phyloP scores from a whole-genome alignment of 352 stramenopile species.

The Thalassiosira delicatula region DNA sequence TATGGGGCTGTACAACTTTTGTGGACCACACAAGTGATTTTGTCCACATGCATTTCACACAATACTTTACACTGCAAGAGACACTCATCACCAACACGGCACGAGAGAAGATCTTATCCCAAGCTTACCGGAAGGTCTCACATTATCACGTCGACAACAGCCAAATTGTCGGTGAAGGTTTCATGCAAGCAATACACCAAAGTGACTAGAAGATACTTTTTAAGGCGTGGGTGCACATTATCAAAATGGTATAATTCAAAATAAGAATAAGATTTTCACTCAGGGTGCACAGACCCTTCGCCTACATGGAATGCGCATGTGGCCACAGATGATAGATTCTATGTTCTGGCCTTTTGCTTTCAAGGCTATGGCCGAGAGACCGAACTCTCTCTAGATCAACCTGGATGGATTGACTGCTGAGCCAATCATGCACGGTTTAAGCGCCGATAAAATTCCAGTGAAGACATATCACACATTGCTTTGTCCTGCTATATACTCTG shows the following conservation, averaged over 20 bases:
- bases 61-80: constrained; percentile 40
- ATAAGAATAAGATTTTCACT: constrained; percentile 40
- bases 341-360: constrained; percentile 54
- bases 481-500: constrained; percentile 36
- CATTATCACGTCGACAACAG: constrained; percentile 67
- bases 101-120: constrained; percentile 42
- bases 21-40: constrained; percentile 28
- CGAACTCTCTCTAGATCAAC: constrained; percentile 22
- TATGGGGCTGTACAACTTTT: constrained; percentile 46
- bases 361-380: constrained; percentile 7
- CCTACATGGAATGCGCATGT: constrained; percentile 37
- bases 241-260: constrained; percentile 61
- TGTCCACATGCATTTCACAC: constrained; percentile 48
- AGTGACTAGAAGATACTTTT: constrained; percentile 52
- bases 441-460: background rate
- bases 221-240: constrained; percentile 64
- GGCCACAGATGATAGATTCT: constrained; percentile 29
- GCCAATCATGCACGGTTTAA: constrained; percentile 10
- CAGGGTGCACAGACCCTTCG: constrained; percentile 28
- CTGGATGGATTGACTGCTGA: constrained; percentile 1
- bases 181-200: constrained; percentile 17
- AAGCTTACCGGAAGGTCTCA: background rate
- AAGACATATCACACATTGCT: constrained; percentile 39
- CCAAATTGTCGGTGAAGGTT: constrained; percentile 33
- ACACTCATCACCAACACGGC: constrained; percentile 57